Evolutionary conservation across 345 rosid genomes (phyloP).

Genomic region (Murraya koenigii): DNA sequence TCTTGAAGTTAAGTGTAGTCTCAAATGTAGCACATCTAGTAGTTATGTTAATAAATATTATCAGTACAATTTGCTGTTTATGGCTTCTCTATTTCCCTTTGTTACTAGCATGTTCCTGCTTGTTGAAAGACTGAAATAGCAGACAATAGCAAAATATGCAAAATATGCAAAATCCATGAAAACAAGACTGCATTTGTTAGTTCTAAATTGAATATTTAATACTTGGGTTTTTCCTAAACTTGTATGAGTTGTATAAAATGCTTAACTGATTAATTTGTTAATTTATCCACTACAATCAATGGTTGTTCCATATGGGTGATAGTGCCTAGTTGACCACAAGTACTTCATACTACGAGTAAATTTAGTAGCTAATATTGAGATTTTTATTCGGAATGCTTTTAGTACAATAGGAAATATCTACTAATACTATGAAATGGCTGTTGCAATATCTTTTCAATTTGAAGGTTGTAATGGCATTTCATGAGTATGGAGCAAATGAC

Average conservation of each 20-base stretch:
- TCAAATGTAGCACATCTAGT: not conserved
- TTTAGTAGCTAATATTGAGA: not conserved
- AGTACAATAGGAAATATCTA: not conserved
- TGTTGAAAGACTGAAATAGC: not conserved
- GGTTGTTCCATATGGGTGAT: not conserved
- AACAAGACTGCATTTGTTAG: not conserved
- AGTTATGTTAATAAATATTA: not conserved
- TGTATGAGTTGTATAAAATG: not conserved
- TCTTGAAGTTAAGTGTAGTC: not conserved
- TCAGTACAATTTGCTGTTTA: not conserved
- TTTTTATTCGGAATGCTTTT: not conserved
- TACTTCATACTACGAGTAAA: not conserved
- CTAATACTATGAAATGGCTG: slow-evolving; percentile 14
- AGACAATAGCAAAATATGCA: not conserved
- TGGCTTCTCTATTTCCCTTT: not conserved
- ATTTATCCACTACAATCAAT: not conserved
- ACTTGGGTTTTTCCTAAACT: not conserved
- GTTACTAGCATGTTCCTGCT: not conserved
- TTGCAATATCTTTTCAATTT: slow-evolving; percentile 24
- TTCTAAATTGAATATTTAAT: not conserved
- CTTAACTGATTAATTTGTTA: not conserved
- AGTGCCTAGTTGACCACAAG: not conserved
- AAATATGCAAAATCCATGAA: not conserved
- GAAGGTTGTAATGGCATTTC: slow-evolving; percentile 96
- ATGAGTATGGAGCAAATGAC: slow-evolving; percentile 72